Base-by-base conservation (phyloP, 1,284 basidiomycete genomes). In the Cryptococcus sp. region DNA sequence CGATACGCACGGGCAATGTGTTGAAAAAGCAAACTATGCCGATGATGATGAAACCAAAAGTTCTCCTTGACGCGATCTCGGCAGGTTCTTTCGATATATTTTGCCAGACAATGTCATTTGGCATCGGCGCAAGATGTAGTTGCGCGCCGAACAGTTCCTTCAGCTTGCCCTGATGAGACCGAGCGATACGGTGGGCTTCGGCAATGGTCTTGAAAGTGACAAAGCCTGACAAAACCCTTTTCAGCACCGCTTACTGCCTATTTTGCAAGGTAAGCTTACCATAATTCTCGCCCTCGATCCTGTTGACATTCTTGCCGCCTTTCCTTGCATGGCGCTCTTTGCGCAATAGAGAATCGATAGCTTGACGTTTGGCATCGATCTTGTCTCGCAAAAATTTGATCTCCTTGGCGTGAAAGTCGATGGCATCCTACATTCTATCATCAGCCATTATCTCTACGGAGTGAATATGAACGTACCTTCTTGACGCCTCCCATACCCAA, bases 191-290 rank as follows among this genome's bases (percentile, higher is more conserved):
- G 62, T 79, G 78, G 0, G 93, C 92, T 68, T 93, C 94, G 0
- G 91, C 87, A 11, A 96, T 89, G 0, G 92, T 88, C 51, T 90
- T 92, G 86, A 96, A 89, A 22, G 91, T 93, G 3, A 93, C 91
- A 74, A 95, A 95, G 16, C 91, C 72, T 72, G 55, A 16, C 29
- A 34, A 7, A 34, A 34, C 29, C 13, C 29, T 11, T n/a, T 10
- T 49, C 54, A 49, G 46, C 22, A 10, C 38, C 20, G 6, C 25
- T 37, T 5, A 45, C 41, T 44, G 22, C n/a, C 2, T 22, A n/a
- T 8, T 22, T 6, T 15, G 13, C 4, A 22, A 5, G 41, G 29
- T 34, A 34, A 17, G 50, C 65, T 29, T 66, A 58, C 79, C 93
- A 75, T 93, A 95, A 72, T 86, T 90, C 78, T 95, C 91, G 1